Base-by-base conservation (phyloP, 2,329 filamentous ascomycete species). In the Fusarium pseudocircinatum region DNA sequence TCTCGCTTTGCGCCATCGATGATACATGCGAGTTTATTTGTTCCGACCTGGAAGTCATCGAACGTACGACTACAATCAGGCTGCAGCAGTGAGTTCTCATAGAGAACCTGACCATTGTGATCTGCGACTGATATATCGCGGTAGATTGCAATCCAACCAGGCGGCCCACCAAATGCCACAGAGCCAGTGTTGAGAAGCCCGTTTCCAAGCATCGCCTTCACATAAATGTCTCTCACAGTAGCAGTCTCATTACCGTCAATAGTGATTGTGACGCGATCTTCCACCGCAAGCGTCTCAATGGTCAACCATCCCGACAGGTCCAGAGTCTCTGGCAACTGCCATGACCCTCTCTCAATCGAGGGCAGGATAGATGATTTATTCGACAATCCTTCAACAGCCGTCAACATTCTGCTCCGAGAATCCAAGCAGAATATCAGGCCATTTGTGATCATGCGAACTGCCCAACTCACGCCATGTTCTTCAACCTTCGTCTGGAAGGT, bases 131-230 rank as follows among this genome's bases (percentile, higher is more conserved):
- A 26, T 10, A 65, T 32, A 4, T 65, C 28, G 0, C 62, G 59
- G 11, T 65, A 56, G 1, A 46, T n/a, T 2, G 62, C 13, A 8
- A 36, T 0, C 62, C 59, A 65, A 0, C 47, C 40, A 8, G 62
- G 59, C 0, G 59, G 62, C 0, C 62, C 59, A 9, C 62, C 59
- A 13, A 65, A 56, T 0, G 62, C 62, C 0, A 63, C 47, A 18
- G 62, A 63, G 4, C 62, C 62, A 1, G 34, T 47, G 20, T 65
- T 65, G n/a, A 63, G 15, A 18, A 65, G 40, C 13, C 34, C 26
- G 22, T 63, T 18, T 3, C 62, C 62, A 16, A 65, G 32, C 62
- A 65, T 65, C 20, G 24, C 58, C 11, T 36, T 65, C 7, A 65
- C 16, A 1, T 36, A 36, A 0, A 63, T 11, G 1, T 24, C 34